phyloP scores from a whole-genome alignment of 148 eudicot species.

The Chenopodium suecicum region DNA sequence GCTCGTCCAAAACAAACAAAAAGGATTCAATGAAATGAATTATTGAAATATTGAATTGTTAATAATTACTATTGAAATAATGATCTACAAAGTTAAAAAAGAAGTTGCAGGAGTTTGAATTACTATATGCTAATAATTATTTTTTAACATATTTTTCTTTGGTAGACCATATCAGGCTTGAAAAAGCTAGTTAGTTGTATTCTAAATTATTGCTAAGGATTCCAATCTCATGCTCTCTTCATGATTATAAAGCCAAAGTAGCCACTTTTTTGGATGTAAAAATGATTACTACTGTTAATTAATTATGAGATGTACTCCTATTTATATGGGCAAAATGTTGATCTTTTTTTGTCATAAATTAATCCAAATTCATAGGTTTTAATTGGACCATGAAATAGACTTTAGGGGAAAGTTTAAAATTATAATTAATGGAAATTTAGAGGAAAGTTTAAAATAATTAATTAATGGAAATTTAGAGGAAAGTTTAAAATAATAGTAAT shows the following conservation, averaged over 20 bases:
- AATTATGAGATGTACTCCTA: not conserved
- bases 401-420: not conserved
- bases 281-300: slow-evolving; percentile 3
- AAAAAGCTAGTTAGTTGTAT: slow-evolving; percentile 16
- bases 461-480: too few relatives aligned
- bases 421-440: not conserved
- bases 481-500: not conserved
- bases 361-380: slow-evolving; percentile 9
- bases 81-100: slow-evolving; percentile 17
- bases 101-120: not conserved
- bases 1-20: too few relatives aligned
- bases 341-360: slow-evolving; percentile 17
- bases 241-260: slow-evolving; percentile 16
- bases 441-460: not conserved
- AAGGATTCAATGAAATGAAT: not conserved
- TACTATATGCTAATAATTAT: slow-evolving; percentile 25
- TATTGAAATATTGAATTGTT: not conserved
- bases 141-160: slow-evolving; percentile 17
- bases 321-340: slow-evolving; percentile 5
- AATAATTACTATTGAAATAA: not conserved
- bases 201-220: slow-evolving; percentile 21
- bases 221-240: slow-evolving; percentile 24
- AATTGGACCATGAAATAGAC: not conserved
- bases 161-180: slow-evolving; percentile 22
- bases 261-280: not conserved